Base-by-base conservation (phyloP, 2,329 filamentous ascomycete genomes). In the Exophiala dermatitidis region DNA sequence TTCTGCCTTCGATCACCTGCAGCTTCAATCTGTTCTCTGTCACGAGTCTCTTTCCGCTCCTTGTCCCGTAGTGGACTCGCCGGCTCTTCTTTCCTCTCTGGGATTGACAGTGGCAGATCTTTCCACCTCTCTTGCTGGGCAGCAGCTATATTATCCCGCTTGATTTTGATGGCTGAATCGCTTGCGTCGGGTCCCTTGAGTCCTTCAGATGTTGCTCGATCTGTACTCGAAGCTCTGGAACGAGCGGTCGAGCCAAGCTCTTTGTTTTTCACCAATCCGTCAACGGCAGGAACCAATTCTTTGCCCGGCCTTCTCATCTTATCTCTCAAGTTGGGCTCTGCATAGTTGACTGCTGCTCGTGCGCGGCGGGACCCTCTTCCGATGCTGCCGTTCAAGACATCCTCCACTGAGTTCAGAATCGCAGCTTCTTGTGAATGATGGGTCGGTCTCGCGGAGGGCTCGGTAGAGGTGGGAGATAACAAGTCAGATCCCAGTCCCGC, bases 231-330 rank as follows among this genome's bases (percentile, higher is more conserved):
- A 34, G 29, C 44, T 42, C 34, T 58, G 5, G 31, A 40, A 10
- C 10, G 43, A 19, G 48, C 30, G 10, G n/a, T 45, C 7, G 46
- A 26, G 64, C 63, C 65, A 66, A 69, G 52, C 67, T 74, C 50
- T 37, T 73, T 62, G 74, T 72, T 69, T 63, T 52, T 64, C 59
- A 46, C 64, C 61, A 49, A 79, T n/a, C 79, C 82, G 7, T 78
- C 71, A 9, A 91, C 86, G 1, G 86, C 87, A 67, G 90, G 86
- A 34, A 85, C 80, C 6, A 90, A 70, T 59, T 88, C 82, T 65
- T 88, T 88, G 1, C 84, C 86, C 26, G 88, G 86, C 54, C 88
- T 79, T 54, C 88, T 80, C 87, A 93, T 90, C 71, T 93, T 93
- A 65, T 84, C 85, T 57, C 85, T 79, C 40, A 93, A 74, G 63